Evolutionary conservation across 108 stramenopile species (phyloP), one percentile per base, ranked within the genome.

Genomic region (Heterococcus sp.): DNA sequence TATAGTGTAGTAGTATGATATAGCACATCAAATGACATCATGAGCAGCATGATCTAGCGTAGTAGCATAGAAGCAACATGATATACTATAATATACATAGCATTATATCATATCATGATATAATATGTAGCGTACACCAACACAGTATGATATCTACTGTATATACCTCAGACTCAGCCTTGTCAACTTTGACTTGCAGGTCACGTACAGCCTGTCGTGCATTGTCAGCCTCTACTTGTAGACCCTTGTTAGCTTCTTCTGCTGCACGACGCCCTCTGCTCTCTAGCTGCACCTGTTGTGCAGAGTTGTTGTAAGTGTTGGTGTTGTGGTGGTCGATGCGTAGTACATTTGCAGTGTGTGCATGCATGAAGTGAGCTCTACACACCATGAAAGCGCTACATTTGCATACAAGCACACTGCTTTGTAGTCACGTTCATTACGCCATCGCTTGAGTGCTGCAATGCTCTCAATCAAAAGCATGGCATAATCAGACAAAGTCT

Each of bases 171-270:
- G 46, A 8, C 14, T 58, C 46, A 21, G 46, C 46, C 46, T 58
- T 8, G 46, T 58, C 46, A 8, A 58, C 14, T 8, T 21, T 8
- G 14, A 73, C 73, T 46, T 76, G 80, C 2, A 92, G 87, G 33
- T 91, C 91, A 66, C 83, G 83, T 32, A 89, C 82, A 63, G 84
- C 86, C 37, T 89, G 82, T 36, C 82, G 66, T 65, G 91, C 37
- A 38, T 89, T 88, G 64, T 86, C 82, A 29, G 87, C 73, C 21
- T 92, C 92, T 21, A 83, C 84, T 31, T 75, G 69, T 36, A 94
- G 84, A 32, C 80, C 82, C 26, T 88, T 87, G 82, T 93, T 92
- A 64, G 89, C 74, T 31, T 92, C 89, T 46, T 93, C 92, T 76
- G 89, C 82, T 34, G 78, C 88, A 4, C 86, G 65, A 38, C 90